phyloP scores from a whole-genome alignment of 1,139 yeast species.

The Pichia cactophila region DNA sequence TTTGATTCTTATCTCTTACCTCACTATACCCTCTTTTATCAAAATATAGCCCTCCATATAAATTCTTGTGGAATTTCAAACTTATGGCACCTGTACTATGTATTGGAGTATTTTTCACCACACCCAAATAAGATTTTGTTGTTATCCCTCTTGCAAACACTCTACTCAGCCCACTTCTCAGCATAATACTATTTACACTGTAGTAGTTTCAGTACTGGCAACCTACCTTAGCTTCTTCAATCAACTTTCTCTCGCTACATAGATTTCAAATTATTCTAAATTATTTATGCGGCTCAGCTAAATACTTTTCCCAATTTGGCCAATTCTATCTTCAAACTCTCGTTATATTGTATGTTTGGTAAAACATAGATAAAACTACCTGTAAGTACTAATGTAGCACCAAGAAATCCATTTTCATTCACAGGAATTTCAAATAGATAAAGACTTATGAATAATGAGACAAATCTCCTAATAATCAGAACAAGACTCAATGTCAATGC shows the following conservation, averaged over 20 bases:
- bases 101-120: background rate
- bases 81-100: background rate
- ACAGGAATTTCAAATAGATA: conserved; percentile 41
- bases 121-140: background rate
- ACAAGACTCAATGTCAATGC: conserved; percentile 59
- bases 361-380: conserved; percentile 45
- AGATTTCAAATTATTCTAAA: no score
- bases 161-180: background rate
- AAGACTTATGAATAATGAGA: conserved; percentile 49
- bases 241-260: no score
- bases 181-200: background rate
- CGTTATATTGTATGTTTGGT: background rate
- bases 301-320: background rate
- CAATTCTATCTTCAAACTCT: background rate
- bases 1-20: background rate
- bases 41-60: no score
- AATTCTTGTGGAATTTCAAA: background rate
- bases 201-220: no score
- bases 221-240: no score
- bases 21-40: background rate
- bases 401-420: conserved; percentile 34
- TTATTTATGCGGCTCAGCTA: background rate
- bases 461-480: conserved; percentile 51
- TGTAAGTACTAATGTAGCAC: conserved; percentile 42
- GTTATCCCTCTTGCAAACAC: background rate